These are phyloP conservation scores for Meredithiella fracta DNA, from an alignment of 2,329 filamentous ascomycete genomes.

Conservation along the genomic window DNA sequence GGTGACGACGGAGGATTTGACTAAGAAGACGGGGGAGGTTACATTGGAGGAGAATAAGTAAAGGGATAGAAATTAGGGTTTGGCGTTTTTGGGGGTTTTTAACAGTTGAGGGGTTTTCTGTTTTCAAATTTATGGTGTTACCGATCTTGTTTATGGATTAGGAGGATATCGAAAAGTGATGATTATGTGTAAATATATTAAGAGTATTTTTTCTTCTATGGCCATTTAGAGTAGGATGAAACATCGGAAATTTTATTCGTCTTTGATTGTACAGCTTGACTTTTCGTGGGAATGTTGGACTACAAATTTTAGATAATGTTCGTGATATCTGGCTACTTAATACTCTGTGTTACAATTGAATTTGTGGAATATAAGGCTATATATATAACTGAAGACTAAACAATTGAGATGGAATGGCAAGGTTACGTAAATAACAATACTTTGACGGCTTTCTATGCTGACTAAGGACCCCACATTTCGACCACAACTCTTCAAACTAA, in stretches of 20 bases:
- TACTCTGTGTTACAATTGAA: no score
- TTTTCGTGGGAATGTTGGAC: no score
- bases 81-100: not conserved
- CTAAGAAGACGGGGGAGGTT: conserved; percentile 14
- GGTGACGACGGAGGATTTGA: conserved; percentile 16
- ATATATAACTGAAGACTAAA: no score
- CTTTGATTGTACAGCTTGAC: no score
- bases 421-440: no score
- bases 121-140: not conserved
- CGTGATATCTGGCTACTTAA: no score
- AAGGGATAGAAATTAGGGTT: not conserved
- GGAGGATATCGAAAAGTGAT: not conserved
- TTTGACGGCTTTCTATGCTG: no score
- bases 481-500: no score
- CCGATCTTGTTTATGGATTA: not conserved
- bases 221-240: not conserved
- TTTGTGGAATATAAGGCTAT: no score
- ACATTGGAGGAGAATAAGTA: conserved; percentile 15
- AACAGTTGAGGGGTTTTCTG: not conserved
- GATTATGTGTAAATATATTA: not conserved
- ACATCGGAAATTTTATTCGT: not conserved
- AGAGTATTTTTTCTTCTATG: not conserved
- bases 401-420: no score
- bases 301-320: no score
- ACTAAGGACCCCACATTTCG: no score